phyloP scores from a whole-genome alignment of 1,284 basidiomycete genomes.

The Gymnopus androsaceus region DNA sequence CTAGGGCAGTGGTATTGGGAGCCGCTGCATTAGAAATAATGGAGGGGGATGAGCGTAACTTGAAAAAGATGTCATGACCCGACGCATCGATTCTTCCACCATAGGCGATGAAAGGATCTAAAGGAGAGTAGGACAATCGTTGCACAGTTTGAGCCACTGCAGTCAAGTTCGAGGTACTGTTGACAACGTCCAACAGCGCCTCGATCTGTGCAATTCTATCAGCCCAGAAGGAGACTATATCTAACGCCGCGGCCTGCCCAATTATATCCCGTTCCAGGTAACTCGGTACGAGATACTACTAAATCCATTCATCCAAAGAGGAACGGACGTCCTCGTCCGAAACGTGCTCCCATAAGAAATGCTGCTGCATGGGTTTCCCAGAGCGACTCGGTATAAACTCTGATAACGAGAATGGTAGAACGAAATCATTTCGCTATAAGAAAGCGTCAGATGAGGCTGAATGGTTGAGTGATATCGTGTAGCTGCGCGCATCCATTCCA shows the following conservation, averaged over 20 bases:
- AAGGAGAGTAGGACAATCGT: constrained; percentile 19
- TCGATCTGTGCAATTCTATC: constrained; percentile 22
- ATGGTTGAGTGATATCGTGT: constrained; percentile 18
- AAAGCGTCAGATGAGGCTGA: constrained; percentile 22
- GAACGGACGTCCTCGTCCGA: constrained; percentile 19
- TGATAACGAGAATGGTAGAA: constrained; percentile 24
- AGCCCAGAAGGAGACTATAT: constrained; percentile 22
- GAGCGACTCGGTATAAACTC: constrained; percentile 18
- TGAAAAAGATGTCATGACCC: constrained; percentile 23
- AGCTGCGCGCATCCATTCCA: constrained; percentile 25
- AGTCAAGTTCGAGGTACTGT: constrained; percentile 16
- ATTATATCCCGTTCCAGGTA: constrained; percentile 16
- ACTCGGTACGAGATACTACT: constrained; percentile 17
- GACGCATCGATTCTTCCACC: constrained; percentile 20
- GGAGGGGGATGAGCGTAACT: background rate
- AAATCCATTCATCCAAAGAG: constrained; percentile 21
- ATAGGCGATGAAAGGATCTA: constrained; percentile 23
- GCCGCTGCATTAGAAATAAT: background rate
- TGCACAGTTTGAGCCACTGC: constrained; percentile 15
- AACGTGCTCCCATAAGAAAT: constrained; percentile 19
- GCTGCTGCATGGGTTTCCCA: constrained; percentile 19
- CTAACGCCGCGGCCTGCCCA: constrained; percentile 19
- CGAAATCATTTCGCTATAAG: constrained; percentile 19
- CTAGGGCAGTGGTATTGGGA: constrained; percentile 18
- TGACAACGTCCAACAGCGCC: constrained; percentile 17